Evolutionary conservation across 164 flowering plant species (phyloP).

Genomic region (Vitis rotundifolia): DNA sequence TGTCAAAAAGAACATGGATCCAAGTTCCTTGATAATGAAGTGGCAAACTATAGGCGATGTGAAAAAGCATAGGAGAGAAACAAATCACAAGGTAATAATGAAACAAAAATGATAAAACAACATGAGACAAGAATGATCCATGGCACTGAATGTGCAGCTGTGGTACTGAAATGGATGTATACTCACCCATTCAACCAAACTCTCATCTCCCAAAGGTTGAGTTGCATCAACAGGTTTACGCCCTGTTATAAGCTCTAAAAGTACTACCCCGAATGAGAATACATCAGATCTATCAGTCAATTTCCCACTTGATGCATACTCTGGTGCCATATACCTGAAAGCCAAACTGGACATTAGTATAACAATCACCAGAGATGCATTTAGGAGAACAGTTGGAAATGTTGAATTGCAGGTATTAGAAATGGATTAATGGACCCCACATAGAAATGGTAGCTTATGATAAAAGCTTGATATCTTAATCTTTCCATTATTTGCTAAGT

Average conservation of each 20-base stretch:
- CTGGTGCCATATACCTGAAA: conserved; percentile 84
- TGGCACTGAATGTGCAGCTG: background rate
- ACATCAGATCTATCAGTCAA: conserved; percentile 86
- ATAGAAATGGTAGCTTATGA: too few species aligned
- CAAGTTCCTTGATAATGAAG: too few species aligned
- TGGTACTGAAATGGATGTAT: background rate
- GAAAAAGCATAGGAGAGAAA: too few species aligned
- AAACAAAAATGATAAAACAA: too few species aligned
- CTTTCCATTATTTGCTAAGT: too few species aligned
- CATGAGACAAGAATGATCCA: background rate
- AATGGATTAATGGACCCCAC: background rate
- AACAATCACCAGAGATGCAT: background rate
- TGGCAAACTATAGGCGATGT: too few species aligned
- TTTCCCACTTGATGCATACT: conserved; percentile 84
- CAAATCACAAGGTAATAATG: too few species aligned
- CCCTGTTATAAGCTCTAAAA: conserved; percentile 77
- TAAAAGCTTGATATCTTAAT: too few species aligned
- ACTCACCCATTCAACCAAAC: conserved; percentile 83
- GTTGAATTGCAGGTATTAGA: background rate
- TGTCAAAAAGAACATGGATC: too few species aligned
- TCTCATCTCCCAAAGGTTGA: conserved; percentile 68
- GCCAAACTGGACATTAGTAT: conserved; percentile 5
- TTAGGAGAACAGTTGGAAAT: too few species aligned
- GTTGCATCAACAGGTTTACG: conserved; percentile 61
- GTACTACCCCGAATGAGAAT: conserved; percentile 83